These are phyloP conservation scores for Vaccinium vitisidaea DNA, from an alignment of 148 eudicot species.

Conservation along the genomic window DNA sequence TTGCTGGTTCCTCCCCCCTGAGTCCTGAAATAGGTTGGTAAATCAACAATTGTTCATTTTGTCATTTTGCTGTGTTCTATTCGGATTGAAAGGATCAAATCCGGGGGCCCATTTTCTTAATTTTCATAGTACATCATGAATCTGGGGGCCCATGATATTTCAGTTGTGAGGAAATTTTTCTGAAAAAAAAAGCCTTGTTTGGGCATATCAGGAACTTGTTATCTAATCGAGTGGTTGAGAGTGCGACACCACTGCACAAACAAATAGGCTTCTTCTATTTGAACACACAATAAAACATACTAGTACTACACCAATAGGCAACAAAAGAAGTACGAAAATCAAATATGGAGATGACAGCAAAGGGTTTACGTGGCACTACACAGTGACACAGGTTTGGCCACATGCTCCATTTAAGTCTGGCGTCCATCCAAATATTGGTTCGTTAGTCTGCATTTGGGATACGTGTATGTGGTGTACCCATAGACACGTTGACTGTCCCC, in stretches of 20 bases:
- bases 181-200: not conserved
- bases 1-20: too few species aligned
- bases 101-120: not conserved
- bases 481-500: too few species aligned
- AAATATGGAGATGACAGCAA: not conserved
- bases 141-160: not conserved
- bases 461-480: too few species aligned
- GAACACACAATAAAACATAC: not conserved
- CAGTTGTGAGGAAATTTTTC: not conserved
- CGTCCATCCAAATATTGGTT: not conserved
- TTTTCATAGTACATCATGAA: too few species aligned
- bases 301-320: too few species aligned
- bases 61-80: not conserved
- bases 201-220: not conserved
- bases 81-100: not conserved
- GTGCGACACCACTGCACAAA: not conserved
- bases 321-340: too few species aligned
- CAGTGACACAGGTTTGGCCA: not conserved
- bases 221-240: not conserved
- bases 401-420: not conserved
- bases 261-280: too few species aligned
- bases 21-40: not conserved
- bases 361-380: not conserved
- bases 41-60: not conserved
- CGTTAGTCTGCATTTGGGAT: too few species aligned